Conservation (phyloP, 1,284 basidiomycete genomes). For the Trametes hirsuta region DNA sequence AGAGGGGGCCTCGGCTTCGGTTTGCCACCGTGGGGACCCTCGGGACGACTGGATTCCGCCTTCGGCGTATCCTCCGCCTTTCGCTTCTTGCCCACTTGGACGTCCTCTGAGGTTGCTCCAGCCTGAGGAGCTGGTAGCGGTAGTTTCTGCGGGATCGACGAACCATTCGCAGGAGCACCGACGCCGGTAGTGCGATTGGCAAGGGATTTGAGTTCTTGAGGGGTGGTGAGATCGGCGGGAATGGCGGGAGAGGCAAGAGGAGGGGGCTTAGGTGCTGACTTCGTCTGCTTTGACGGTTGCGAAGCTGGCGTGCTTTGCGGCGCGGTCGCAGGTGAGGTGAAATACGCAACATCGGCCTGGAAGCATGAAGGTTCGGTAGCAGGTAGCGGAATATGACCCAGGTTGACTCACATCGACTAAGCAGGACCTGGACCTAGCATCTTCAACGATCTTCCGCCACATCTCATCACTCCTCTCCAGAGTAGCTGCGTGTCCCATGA, state of each 20-base stretch:
- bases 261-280: slow-evolving; percentile 22
- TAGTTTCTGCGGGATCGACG: slow-evolving; percentile 7
- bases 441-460: slow-evolving; percentile 80
- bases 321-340: slow-evolving; percentile 33
- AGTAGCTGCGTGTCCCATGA: slow-evolving; percentile 89
- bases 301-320: slow-evolving; percentile 12
- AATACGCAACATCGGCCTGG: slow-evolving; percentile 44
- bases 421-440: slow-evolving; percentile 65
- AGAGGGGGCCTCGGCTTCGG: slow-evolving; percentile 23
- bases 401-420: slow-evolving; percentile 53
- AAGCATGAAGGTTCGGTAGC: not conserved
- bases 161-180: not conserved
- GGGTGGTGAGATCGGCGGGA: slow-evolving; percentile 20
- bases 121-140: not conserved
- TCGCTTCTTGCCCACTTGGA: slow-evolving; percentile 26
- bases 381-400: not conserved
- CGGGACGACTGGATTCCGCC: not conserved
- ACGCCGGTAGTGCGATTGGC: slow-evolving; percentile 14
- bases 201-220: slow-evolving; percentile 23
- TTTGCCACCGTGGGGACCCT: not conserved
- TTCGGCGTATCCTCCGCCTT: slow-evolving; percentile 22
- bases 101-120: slow-evolving; percentile 9
- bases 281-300: slow-evolving; percentile 18
- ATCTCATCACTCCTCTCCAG: slow-evolving; percentile 82
- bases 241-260: not conserved